Evolutionary conservation across 2,329 filamentous ascomycete genomes (phyloP).

Genomic region (Aspergillus fumigatus): DNA sequence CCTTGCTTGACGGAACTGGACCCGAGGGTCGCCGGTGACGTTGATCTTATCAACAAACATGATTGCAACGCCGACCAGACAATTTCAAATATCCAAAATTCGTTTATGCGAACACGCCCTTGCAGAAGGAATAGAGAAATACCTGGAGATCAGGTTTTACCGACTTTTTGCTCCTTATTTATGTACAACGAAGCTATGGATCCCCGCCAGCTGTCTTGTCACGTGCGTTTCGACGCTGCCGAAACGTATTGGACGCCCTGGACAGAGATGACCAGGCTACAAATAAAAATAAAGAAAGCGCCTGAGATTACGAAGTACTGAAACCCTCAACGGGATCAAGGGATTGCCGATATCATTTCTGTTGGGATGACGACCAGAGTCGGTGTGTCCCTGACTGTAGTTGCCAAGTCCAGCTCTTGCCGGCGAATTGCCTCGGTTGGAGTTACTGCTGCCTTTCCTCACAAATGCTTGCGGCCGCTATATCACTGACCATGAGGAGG

Average conservation of each 20-base stretch:
- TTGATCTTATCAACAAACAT: constrained; percentile 61
- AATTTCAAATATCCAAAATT: background rate
- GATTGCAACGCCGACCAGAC: background rate
- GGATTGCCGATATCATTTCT: background rate
- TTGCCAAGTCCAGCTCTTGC: background rate
- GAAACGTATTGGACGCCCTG: background rate
- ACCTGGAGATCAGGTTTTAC: background rate
- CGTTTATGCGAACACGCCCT: background rate
- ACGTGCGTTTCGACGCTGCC: constrained; percentile 14
- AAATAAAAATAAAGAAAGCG: background rate
- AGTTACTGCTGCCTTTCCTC: background rate
- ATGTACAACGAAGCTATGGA: constrained; percentile 8
- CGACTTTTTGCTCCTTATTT: constrained; percentile 7
- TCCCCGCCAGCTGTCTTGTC: constrained; percentile 14
- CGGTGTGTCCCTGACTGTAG: background rate
- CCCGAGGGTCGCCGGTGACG: constrained; percentile 59
- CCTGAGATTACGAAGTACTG: background rate
- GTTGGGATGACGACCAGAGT: background rate
- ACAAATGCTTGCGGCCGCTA: background rate
- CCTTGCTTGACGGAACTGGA: constrained; percentile 58
- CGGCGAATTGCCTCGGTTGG: background rate
- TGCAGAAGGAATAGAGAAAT: constrained; percentile 1
- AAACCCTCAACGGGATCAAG: background rate
- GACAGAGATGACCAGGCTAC: constrained; percentile 7
- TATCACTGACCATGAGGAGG: background rate